A percentile compares a stretch with the other conserved stretches of the same genome.
Evolutionary conservation across 257 asterid genomes (phyloP).

Genomic region (Petunia axillaris): DNA sequence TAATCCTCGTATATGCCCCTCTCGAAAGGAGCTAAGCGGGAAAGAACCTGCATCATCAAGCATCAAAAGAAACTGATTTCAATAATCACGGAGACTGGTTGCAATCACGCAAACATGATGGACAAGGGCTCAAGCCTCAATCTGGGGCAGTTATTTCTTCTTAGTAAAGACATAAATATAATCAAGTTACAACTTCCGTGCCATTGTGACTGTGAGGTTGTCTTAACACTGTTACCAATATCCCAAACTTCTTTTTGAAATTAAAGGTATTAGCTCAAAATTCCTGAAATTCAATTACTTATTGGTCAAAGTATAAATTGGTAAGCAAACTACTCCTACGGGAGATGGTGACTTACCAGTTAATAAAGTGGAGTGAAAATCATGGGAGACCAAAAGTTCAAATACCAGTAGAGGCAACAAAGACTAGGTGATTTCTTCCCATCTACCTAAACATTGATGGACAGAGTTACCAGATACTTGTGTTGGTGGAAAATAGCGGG

Average conservation of each 20-base stretch:
- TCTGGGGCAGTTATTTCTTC: not conserved
- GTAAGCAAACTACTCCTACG: too few relatives aligned
- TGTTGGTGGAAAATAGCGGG: not conserved
- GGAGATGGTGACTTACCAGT: not conserved
- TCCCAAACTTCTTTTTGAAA: not conserved
- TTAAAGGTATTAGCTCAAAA: constrained; percentile 15
- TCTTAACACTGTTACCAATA: not conserved
- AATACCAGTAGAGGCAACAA: not conserved
- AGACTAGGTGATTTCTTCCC: not conserved
- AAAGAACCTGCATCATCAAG: constrained; percentile 74
- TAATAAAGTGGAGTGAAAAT: constrained; percentile 16
- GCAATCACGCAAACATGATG: constrained; percentile 7
- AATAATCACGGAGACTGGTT: not conserved
- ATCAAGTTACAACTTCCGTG: not conserved
- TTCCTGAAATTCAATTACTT: constrained; percentile 1
- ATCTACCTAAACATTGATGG: not conserved
- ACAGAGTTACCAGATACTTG: not conserved
- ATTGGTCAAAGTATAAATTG: not conserved
- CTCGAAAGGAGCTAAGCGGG: constrained; percentile 95
- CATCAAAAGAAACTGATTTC: constrained; percentile 27
- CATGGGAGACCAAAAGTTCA: not conserved
- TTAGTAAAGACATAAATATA: not conserved
- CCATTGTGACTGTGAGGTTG: not conserved
- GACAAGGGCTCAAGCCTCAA: constrained; percentile 6
- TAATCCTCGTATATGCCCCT: constrained; percentile 98